A percentile compares a stretch with the other conserved stretches of the same genome.
Evolutionary conservation across 2,329 filamentous ascomycete genomes (phyloP).

Genomic region (Bipolaris victoriae): DNA sequence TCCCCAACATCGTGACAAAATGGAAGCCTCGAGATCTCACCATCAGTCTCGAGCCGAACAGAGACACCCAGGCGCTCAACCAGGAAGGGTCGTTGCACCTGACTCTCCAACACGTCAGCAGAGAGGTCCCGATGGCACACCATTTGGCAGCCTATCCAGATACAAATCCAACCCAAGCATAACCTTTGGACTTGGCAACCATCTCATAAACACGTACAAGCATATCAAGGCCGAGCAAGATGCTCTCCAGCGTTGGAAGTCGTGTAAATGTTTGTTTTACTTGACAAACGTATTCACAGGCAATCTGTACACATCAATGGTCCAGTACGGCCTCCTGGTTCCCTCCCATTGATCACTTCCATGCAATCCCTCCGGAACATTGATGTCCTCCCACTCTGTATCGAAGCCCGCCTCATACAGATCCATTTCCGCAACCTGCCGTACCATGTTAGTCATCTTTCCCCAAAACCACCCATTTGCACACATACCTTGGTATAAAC

Average conservation of each 20-base stretch:
- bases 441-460: too few relatives aligned
- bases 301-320: conserved; percentile 45
- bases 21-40: background rate
- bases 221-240: conserved; percentile 34
- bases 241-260: background rate
- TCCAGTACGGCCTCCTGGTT: conserved; percentile 47
- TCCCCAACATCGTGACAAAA: background rate
- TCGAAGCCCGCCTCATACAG: conserved; percentile 46
- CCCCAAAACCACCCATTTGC: too few relatives aligned
- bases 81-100: background rate
- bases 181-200: conserved; percentile 26
- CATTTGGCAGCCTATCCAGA: conserved; percentile 24
- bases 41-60: background rate
- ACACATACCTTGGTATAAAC: conserved; percentile 46
- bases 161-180: conserved; percentile 22
- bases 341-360: conserved; percentile 47
- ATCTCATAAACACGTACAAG: conserved; percentile 27
- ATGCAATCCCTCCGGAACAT: conserved; percentile 41
- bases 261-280: conserved; percentile 6
- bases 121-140: conserved; percentile 25
- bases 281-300: conserved; percentile 47
- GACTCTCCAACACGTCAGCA: conserved; percentile 3
- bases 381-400: conserved; percentile 46
- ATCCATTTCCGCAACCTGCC: conserved; percentile 46
- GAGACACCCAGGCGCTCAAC: background rate